Evolutionary conservation across 169 alveolate species (phyloP).

Genomic region (Perkinsus marinus): DNA sequence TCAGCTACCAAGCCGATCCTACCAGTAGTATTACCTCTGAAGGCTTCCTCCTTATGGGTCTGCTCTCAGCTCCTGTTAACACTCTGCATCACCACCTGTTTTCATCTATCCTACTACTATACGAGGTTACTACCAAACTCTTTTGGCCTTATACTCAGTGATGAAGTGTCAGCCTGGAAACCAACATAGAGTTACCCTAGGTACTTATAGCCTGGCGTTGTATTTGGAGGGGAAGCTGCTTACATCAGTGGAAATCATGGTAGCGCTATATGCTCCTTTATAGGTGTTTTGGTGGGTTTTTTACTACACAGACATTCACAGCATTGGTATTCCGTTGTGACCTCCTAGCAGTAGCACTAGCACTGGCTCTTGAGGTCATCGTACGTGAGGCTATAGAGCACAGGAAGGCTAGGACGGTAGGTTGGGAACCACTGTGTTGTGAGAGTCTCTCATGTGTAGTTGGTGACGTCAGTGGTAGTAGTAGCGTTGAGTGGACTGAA

Average conservation of each 20-base stretch:
- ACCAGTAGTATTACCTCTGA: background rate
- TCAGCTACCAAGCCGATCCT: background rate
- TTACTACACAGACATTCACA: constrained; percentile 23
- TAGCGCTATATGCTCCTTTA: background rate
- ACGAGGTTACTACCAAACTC: constrained; percentile 41
- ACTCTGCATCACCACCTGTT: constrained; percentile 7
- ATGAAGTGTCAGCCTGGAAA: constrained; percentile 9
- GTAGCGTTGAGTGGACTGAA: background rate
- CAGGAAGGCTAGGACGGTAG: background rate
- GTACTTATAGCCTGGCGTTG: background rate
- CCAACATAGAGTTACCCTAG: too few species aligned
- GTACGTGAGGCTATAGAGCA: background rate
- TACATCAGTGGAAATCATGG: background rate
- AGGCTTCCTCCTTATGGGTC: too few species aligned
- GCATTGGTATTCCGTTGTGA: constrained; percentile 35
- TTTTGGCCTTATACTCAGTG: constrained; percentile 26
- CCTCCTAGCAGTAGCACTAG: constrained; percentile 24
- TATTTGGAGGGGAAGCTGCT: background rate
- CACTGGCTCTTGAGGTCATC: constrained; percentile 5
- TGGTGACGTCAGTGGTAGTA: background rate
- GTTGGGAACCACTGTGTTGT: background rate
- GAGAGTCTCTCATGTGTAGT: background rate
- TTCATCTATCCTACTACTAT: constrained; percentile 33
- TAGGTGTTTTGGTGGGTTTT: too few species aligned
- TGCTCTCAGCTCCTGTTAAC: background rate